phyloP scores from a whole-genome alignment of 106 monocot genomes.

The Hemerocallis citrina region DNA sequence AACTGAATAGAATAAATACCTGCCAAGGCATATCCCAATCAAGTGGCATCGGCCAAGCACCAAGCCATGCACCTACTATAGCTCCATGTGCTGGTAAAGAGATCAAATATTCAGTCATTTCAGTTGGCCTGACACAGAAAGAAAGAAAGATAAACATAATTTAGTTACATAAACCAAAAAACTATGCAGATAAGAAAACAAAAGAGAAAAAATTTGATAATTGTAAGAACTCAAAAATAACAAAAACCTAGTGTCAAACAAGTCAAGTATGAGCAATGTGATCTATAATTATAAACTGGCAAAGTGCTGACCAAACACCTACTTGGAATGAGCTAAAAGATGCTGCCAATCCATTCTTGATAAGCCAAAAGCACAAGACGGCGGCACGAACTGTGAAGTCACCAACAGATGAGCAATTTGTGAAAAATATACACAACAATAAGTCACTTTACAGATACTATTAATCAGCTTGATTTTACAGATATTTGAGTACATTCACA shows the following conservation, averaged over 20 bases:
- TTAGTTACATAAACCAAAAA: neutral
- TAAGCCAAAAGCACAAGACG: conserved; percentile 69
- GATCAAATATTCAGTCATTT: conserved; percentile 53
- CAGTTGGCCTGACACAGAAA: conserved; percentile 32
- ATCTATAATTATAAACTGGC: neutral
- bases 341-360: conserved; percentile 67
- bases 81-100: conserved; percentile 82
- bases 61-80: conserved; percentile 88
- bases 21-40: conserved; percentile 99
- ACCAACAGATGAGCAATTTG: neutral
- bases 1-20: conserved; percentile 42
- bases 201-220: neutral
- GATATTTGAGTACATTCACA: no score
- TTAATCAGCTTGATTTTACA: no score
- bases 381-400: conserved; percentile 68
- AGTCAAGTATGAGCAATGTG: neutral
- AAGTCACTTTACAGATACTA: no score
- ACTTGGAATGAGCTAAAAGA: conserved; percentile 58
- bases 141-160: neutral
- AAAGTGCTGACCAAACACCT: conserved; percentile 9
- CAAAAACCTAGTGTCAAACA: no score
- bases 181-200: neutral
- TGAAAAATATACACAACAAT: no score
- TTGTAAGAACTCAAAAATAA: neutral
- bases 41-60: conserved; percentile 99